Evolutionary conservation across 345 rosid species (phyloP), one percentile per base, ranked within the genome.

Genomic region (Arabidopsis arenosa): DNA sequence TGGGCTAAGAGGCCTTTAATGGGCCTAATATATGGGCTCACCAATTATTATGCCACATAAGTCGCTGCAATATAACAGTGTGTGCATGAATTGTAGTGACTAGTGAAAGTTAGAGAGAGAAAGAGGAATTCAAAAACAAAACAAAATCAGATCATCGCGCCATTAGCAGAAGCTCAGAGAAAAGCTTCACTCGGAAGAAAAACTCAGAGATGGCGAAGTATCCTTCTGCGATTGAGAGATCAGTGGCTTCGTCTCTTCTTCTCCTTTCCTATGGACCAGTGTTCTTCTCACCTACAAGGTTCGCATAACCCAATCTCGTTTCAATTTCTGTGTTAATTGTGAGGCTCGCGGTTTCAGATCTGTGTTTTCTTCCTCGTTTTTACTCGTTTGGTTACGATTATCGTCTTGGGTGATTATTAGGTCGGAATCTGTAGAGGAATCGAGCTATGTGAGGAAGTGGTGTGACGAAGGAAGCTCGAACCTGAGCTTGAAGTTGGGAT

Each of bases 201-300:
- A 45, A 5, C 10, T 63, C 9, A 18, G 49, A 37, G 64, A 88
- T 83, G 87, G 56, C 56, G 72, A 75, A 77, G 58, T 92, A 90
- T 82, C 97, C 99, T 32, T 84, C 89, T 48, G 63, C 82, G 48
- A 73, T 70, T 35, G 99, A 90, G 80, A 83, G 73, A 81, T 63
- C 82, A 3, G 96, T 81, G 32, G 97, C 97, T 75, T 85, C 96
- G 13, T 85, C 96, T 72, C 98, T 90, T 13, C 90, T 92, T 75
- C 90, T 86, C 14, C 97, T 92, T 81, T 87, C 90, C 37, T 26
- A 68, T 56, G 48, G 55, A 17, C 69, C 85, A 41, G 65, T 45
- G 8, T 53, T 83, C 63, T 66, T 67, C 54, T 54, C 82, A 44
- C 84, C 83, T 67, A 73, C 75, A 52, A 66, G 62, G 88, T 81